Evolutionary conservation across 192 early-diverging fungal genomes (phyloP).

Genomic region (Rhizophlyctis rosea): DNA sequence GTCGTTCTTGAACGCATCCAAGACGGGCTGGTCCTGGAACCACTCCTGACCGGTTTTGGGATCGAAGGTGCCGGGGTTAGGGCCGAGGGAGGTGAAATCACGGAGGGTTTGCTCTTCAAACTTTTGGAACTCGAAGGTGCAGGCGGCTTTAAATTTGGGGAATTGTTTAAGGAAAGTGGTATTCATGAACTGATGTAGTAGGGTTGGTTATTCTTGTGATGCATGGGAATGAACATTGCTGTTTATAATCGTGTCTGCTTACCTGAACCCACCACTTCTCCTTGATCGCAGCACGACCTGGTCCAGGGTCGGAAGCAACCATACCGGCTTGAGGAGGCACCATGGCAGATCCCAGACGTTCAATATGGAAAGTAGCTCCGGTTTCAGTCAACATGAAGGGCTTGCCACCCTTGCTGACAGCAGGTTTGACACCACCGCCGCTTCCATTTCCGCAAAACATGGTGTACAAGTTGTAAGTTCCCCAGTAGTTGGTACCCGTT

Average conservation of each 20-base stretch:
- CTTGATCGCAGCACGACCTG: constrained; percentile 37
- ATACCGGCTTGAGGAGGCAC: too few species aligned
- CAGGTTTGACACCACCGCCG: constrained; percentile 16
- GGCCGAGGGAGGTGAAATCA: constrained; percentile 36
- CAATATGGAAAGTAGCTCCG: constrained; percentile 29
- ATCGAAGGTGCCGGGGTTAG: not conserved
- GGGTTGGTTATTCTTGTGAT: too few species aligned
- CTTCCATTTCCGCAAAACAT: constrained; percentile 36
- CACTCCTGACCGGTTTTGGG: not conserved
- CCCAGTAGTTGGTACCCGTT: constrained; percentile 10
- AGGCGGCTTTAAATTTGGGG: constrained; percentile 37
- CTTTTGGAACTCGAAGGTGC: constrained; percentile 38
- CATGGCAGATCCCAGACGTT: constrained; percentile 26
- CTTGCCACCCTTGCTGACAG: constrained; percentile 30
- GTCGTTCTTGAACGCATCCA: not conserved
- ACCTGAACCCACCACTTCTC: constrained; percentile 45
- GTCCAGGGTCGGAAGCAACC: constrained; percentile 10
- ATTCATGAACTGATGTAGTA: constrained; percentile 34
- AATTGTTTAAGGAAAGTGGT: constrained; percentile 27
- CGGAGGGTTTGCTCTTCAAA: constrained; percentile 27
- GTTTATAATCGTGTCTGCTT: too few species aligned
- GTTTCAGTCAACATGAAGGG: constrained; percentile 44
- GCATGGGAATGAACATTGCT: too few species aligned
- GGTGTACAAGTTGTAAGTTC: constrained; percentile 37
- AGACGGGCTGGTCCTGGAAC: not conserved